These are phyloP conservation scores for Hyaloscypha bicolor DNA, from an alignment of 495 filamentous ascomycete genomes.

Conservation along the genomic window DNA sequence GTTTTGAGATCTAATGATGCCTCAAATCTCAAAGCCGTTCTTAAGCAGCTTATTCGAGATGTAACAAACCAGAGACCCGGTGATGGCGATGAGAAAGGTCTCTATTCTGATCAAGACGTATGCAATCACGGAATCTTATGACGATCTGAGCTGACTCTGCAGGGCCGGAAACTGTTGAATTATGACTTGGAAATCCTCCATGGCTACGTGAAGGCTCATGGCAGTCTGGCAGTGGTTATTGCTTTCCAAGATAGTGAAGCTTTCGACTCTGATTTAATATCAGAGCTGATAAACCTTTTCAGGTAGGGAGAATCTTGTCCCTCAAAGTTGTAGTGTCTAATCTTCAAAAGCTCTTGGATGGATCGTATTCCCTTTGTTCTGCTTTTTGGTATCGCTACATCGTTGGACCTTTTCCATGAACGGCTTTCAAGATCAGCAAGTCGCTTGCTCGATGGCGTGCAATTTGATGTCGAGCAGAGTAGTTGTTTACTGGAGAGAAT, in stretches of 20 bases:
- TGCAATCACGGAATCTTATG: conserved; percentile 23
- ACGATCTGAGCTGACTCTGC: conserved; percentile 13
- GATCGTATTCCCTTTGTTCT: conserved; percentile 89
- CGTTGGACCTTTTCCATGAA: conserved; percentile 84
- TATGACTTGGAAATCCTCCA: conserved; percentile 88
- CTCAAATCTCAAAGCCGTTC: conserved; percentile 75
- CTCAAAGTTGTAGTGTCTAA: not conserved
- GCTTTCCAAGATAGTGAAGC: conserved; percentile 91
- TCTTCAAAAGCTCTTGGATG: conserved; percentile 67
- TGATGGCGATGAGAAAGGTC: conserved; percentile 42
- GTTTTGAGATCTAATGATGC: conserved; percentile 76
- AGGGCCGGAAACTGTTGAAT: conserved; percentile 76
- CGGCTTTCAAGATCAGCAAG: conserved; percentile 77
- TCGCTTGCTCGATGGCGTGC: conserved; percentile 68
- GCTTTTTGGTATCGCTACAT: conserved; percentile 88
- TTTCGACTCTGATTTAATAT: conserved; percentile 78
- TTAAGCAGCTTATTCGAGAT: conserved; percentile 83
- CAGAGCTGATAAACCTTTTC: conserved; percentile 76
- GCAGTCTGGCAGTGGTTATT: conserved; percentile 65
- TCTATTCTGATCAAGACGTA: conserved; percentile 53
- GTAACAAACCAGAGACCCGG: conserved; percentile 58
- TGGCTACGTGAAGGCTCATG: conserved; percentile 57
- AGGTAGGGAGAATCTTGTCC: conserved; percentile 53
- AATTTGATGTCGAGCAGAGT: conserved; percentile 83
- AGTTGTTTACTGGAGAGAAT: conserved; percentile 76